phyloP scores from a whole-genome alignment of 305 asterid genomes.

The Coffea humblotiana region DNA sequence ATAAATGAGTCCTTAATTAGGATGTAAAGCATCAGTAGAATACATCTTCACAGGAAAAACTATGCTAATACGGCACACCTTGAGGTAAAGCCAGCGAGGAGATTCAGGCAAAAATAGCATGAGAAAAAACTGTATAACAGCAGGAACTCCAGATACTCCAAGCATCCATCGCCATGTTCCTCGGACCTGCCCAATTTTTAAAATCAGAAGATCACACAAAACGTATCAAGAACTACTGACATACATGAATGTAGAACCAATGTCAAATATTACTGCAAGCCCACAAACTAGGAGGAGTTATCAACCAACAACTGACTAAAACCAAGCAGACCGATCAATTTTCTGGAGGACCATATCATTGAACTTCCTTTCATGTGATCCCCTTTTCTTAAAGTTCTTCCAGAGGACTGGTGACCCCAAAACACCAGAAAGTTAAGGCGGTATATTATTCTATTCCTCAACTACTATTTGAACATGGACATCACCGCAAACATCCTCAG shows the following conservation, averaged over 20 bases:
- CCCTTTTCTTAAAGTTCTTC: not conserved
- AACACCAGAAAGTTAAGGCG: not conserved
- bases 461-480: not conserved
- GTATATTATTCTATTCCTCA: not conserved
- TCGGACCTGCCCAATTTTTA: slow-evolving; percentile 56
- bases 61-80: slow-evolving; percentile 36
- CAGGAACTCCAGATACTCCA: slow-evolving; percentile 87
- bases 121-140: slow-evolving; percentile 66
- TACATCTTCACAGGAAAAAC: not conserved
- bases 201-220: slow-evolving; percentile 15
- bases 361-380: not conserved
- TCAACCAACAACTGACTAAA: not conserved
- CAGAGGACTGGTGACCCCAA: not conserved
- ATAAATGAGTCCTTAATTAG: not conserved
- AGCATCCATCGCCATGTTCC: slow-evolving; percentile 99
- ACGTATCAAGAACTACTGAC: not conserved
- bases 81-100: slow-evolving; percentile 95
- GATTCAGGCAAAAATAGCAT: slow-evolving; percentile 93
- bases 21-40: not conserved
- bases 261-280: too few relatives aligned
- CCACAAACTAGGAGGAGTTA: not conserved
- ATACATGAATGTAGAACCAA: too few relatives aligned
- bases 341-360: not conserved
- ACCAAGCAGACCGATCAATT: not conserved
- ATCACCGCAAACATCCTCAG: not conserved